phyloP scores from a whole-genome alignment of 2,329 filamentous ascomycete species.

The Talaromyces sp. region DNA sequence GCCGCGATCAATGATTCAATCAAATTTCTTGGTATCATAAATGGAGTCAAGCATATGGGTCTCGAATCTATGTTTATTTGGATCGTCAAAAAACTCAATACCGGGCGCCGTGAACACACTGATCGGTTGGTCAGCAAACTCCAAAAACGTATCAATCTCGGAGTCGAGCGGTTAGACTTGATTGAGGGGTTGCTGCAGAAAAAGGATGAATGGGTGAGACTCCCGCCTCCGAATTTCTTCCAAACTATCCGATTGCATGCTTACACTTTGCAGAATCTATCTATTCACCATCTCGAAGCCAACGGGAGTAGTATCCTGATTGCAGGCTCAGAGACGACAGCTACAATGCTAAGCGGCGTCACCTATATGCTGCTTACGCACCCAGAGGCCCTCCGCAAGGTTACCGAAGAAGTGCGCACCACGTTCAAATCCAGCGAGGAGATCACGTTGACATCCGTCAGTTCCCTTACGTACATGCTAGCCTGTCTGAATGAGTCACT shows the following conservation, averaged over 20 bases:
- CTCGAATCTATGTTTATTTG: background rate
- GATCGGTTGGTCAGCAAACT: constrained; percentile 7
- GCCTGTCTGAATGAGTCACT: constrained; percentile 44
- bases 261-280: background rate
- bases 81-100: background rate
- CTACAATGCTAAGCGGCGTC: constrained; percentile 41
- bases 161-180: constrained; percentile 20
- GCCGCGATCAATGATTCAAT: constrained; percentile 3
- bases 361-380: constrained; percentile 43
- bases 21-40: constrained; percentile 18
- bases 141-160: constrained; percentile 6
- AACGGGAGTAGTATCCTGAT: background rate
- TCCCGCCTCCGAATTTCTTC: too few species aligned
- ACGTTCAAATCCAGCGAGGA: constrained; percentile 36
- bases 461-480: constrained; percentile 37
- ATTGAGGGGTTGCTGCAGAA: background rate
- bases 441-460: constrained; percentile 36
- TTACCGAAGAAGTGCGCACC: constrained; percentile 40
- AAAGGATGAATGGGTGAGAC: background rate
- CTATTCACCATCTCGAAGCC: background rate
- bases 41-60: constrained; percentile 12
- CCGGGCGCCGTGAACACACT: background rate
- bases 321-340: constrained; percentile 41
- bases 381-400: constrained; percentile 28
- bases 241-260: background rate